Evolutionary conservation across 2,329 filamentous ascomycete genomes (phyloP).

Genomic region (Paradendryphiella salina): DNA sequence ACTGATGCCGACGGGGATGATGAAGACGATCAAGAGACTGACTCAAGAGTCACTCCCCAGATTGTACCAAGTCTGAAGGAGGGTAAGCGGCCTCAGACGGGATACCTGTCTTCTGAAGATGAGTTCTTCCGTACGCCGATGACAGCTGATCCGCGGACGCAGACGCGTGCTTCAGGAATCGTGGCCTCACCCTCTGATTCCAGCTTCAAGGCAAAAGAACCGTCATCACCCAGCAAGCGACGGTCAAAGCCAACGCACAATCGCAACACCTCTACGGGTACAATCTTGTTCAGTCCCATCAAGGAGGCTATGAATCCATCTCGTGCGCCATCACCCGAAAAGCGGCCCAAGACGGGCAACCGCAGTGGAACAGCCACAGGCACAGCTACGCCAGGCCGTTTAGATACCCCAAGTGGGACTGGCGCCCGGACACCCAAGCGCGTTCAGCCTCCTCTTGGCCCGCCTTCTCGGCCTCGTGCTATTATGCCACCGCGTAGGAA

Average conservation of each 20-base stretch:
- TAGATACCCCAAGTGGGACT: slow-evolving; percentile 23
- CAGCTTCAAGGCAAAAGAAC: slow-evolving; percentile 40
- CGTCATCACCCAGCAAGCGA: slow-evolving; percentile 38
- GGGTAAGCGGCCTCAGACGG: slow-evolving; percentile 25
- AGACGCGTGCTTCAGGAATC: slow-evolving; percentile 28
- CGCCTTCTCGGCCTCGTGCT: slow-evolving; percentile 36
- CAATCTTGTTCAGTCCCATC: slow-evolving; percentile 78
- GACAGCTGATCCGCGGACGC: slow-evolving; percentile 36
- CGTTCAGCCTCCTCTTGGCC: slow-evolving; percentile 28
- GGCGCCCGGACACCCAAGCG: slow-evolving; percentile 52
- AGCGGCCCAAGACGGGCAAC: slow-evolving; percentile 33
- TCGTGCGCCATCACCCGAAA: slow-evolving; percentile 34
- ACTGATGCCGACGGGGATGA: slow-evolving; percentile 89
- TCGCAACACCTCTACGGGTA: slow-evolving; percentile 78
- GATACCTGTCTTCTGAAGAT: slow-evolving; percentile 46
- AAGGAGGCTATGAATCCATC: slow-evolving; percentile 47
- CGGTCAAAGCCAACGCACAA: slow-evolving; percentile 57
- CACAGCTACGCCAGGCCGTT: slow-evolving; percentile 38
- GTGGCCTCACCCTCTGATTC: slow-evolving; percentile 34
- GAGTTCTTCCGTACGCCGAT: slow-evolving; percentile 52
- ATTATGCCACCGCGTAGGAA: slow-evolving; percentile 55
- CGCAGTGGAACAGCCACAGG: slow-evolving; percentile 43
- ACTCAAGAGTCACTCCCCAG: slow-evolving; percentile 24
- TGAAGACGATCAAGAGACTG: slow-evolving; percentile 58
- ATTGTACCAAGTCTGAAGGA: slow-evolving; percentile 32